phyloP scores from a whole-genome alignment of 1,139 yeast species.

The Arxiozyma slooffiae region DNA sequence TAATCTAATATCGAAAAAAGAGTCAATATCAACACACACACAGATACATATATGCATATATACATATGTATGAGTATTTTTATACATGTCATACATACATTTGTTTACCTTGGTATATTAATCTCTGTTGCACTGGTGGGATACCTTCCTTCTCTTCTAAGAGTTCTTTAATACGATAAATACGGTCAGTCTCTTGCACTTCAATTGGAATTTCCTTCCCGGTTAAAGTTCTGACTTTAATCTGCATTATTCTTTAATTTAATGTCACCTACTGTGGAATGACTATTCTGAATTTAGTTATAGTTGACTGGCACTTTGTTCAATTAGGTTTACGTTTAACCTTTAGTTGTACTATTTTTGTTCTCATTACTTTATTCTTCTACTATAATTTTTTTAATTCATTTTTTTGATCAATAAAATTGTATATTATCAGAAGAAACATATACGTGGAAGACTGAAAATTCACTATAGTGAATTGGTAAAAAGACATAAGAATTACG shows the following conservation, averaged over 20 bases:
- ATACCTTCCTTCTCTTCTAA: conserved; percentile 96
- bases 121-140: conserved; percentile 91
- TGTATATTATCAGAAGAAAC: not conserved
- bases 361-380: not conserved
- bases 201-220: conserved; percentile 75
- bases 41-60: not conserved
- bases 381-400: no score
- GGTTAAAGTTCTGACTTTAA: conserved; percentile 48
- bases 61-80: not conserved
- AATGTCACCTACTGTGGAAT: not conserved
- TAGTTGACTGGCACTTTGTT: not conserved
- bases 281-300: not conserved
- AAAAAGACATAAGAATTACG: no score
- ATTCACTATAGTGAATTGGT: not conserved
- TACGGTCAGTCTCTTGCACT: conserved; percentile 62
- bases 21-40: not conserved
- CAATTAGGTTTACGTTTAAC: no score
- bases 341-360: no score
- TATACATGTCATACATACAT: conserved; percentile 38
- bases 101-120: conserved; percentile 86
- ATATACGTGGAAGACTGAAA: not conserved
- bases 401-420: not conserved
- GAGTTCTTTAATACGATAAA: conserved; percentile 78
- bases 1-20: not conserved
- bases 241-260: conserved; percentile 13